These are phyloP conservation scores for Trypanosoma brucei DNA, from an alignment of 208 protist species.

Conservation along the genomic window DNA sequence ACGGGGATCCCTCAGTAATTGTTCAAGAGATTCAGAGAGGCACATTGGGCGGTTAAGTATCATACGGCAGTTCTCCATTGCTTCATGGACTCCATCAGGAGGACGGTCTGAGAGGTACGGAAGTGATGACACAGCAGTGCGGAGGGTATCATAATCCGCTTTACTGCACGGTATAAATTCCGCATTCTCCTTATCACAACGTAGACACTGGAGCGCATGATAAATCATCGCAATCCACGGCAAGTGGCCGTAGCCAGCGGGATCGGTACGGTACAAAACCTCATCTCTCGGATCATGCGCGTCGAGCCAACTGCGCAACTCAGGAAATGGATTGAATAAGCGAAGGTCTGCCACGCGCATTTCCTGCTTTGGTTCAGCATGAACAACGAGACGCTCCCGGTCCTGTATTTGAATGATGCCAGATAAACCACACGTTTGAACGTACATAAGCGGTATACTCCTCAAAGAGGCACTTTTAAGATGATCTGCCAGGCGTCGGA, in stretches of 20 bases:
- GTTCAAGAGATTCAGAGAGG: constrained; percentile 20
- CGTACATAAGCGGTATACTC: constrained; percentile 70
- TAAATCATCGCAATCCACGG: constrained; percentile 87
- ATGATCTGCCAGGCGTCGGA: constrained; percentile 11
- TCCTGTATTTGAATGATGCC: constrained; percentile 82
- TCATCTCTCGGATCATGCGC: constrained; percentile 49
- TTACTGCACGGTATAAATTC: constrained; percentile 12
- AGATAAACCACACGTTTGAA: constrained; percentile 83
- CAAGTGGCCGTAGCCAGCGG: constrained; percentile 67
- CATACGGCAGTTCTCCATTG: constrained; percentile 41
- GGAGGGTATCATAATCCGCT: constrained; percentile 12
- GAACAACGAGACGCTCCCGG: constrained; percentile 40
- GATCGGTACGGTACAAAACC: constrained; percentile 31
- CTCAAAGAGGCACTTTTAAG: neutral
- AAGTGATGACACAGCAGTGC: constrained; percentile 8
- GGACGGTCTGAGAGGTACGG: constrained; percentile 23
- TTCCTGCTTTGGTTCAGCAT: constrained; percentile 38
- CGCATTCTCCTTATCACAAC: constrained; percentile 4
- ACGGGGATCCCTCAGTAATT: constrained; percentile 31
- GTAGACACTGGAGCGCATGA: constrained; percentile 51
- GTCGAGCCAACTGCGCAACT: constrained; percentile 59
- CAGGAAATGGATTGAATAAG: constrained; percentile 84
- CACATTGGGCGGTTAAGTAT: constrained; percentile 37
- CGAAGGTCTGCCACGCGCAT: constrained; percentile 83
- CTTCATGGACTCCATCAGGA: constrained; percentile 60